Percentiles rank a stretch among this genome's conserved stretches.
phyloP scores from a whole-genome alignment of 1,139 yeast species.

The Kurtzmaniella natalensis region DNA sequence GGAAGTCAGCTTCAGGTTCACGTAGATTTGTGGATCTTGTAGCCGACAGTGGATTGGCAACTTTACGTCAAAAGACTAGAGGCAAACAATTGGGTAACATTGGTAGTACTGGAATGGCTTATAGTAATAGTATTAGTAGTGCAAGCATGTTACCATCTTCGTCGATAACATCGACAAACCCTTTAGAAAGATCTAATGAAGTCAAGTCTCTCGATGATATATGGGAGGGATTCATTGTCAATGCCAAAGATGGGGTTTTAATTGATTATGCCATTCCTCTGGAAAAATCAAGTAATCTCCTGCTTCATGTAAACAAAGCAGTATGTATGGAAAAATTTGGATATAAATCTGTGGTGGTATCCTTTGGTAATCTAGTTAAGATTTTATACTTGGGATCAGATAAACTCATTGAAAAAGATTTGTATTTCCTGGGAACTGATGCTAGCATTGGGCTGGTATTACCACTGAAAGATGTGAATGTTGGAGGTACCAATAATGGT shows the following conservation, averaged over 20 bases:
- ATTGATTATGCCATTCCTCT: slow-evolving; percentile 58
- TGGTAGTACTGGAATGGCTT: too few species aligned
- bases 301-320: slow-evolving; percentile 37
- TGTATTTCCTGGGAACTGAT: slow-evolving; percentile 33
- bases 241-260: slow-evolving; percentile 56
- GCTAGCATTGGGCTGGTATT: slow-evolving; percentile 22
- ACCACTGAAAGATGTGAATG: slow-evolving; percentile 27
- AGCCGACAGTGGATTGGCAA: slow-evolving; percentile 20
- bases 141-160: too few species aligned
- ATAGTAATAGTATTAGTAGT: too few species aligned
- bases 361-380: slow-evolving; percentile 68
- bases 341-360: slow-evolving; percentile 69
- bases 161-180: neutral
- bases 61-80: slow-evolving; percentile 11
- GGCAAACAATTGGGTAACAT: slow-evolving; percentile 2
- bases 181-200: neutral
- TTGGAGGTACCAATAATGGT: slow-evolving; percentile 21
- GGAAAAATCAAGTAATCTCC: slow-evolving; percentile 23
- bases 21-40: slow-evolving; percentile 13
- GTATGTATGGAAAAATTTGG: slow-evolving; percentile 58
- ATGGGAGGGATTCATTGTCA: slow-evolving; percentile 83
- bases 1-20: slow-evolving; percentile 3
- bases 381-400: slow-evolving; percentile 68
- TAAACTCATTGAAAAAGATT: slow-evolving; percentile 38
- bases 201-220: slow-evolving; percentile 21